A percentile compares a stretch with the other conserved stretches of the same genome.
Conservation (phyloP, 129 eudicot species). For the Flaveria ramosissima region DNA sequence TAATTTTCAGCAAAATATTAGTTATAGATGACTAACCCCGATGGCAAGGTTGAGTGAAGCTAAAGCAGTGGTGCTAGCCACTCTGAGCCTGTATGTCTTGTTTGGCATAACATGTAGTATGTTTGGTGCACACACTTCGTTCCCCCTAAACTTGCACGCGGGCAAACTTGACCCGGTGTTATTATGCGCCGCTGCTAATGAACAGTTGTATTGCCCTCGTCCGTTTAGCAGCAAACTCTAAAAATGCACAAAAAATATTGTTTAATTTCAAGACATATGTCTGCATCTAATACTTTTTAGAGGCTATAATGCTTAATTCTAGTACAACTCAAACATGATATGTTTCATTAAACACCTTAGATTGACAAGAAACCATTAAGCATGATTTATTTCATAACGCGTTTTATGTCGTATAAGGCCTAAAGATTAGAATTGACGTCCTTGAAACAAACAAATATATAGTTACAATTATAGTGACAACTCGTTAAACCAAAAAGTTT, state of each 20-base stretch:
- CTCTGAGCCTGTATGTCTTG: conserved; percentile 80
- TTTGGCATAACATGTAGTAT: conserved; percentile 67
- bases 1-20: background rate
- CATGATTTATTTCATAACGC: too few relatives aligned
- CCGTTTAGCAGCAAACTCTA: conserved; percentile 84
- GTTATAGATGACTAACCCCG: conserved; percentile 49
- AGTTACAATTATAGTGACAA: too few relatives aligned
- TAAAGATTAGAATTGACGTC: too few relatives aligned
- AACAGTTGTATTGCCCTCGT: conserved; percentile 87
- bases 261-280: background rate
- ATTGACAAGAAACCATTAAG: too few relatives aligned
- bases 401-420: too few relatives aligned
- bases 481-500: too few relatives aligned
- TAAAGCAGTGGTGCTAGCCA: conserved; percentile 87
- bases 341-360: too few relatives aligned
- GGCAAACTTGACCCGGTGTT: conserved; percentile 41
- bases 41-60: conserved; percentile 89
- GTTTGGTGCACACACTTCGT: conserved; percentile 79
- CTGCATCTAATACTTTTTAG: background rate
- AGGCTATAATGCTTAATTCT: too few relatives aligned
- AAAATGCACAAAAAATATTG: background rate
- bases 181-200: conserved; percentile 60
- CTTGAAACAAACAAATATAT: background rate
- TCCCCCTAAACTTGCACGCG: conserved; percentile 69
- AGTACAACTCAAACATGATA: too few relatives aligned